Percentiles rank a stretch among this genome's conserved stretches.
phyloP scores from a whole-genome alignment of 345 rosid species.

The Salix exigua region DNA sequence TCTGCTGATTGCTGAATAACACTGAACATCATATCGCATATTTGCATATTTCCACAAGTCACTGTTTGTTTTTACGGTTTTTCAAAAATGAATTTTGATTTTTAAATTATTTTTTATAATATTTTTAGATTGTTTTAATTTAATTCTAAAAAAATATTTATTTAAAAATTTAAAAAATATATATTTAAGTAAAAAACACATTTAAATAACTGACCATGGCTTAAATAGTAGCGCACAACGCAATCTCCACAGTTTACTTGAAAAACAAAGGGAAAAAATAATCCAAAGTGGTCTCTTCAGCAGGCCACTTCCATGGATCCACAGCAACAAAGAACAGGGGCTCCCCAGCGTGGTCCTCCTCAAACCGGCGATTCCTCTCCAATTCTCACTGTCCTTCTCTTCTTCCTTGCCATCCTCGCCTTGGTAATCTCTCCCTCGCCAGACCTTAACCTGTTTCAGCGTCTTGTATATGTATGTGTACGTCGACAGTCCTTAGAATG shows the following conservation, averaged over 20 bases:
- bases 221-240: neutral
- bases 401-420: constrained; percentile 35
- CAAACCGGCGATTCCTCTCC: constrained; percentile 31
- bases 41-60: neutral
- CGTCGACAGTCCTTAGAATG: neutral
- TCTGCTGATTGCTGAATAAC: neutral
- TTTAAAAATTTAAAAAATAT: too few species aligned
- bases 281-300: neutral
- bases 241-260: neutral
- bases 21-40: neutral
- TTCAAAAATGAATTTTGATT: too few species aligned
- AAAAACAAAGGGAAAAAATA: neutral
- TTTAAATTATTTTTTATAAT: too few species aligned
- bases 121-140: too few species aligned
- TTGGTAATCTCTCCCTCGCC: constrained; percentile 30
- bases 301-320: neutral
- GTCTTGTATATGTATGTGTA: neutral
- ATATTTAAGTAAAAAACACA: too few species aligned
- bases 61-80: too few species aligned
- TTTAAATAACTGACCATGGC: too few species aligned
- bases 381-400: constrained; percentile 32
- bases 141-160: too few species aligned
- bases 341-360: constrained; percentile 22
- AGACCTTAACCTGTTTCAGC: neutral
- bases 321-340: constrained; percentile 27